A percentile compares a stretch with the other conserved stretches of the same genome.
Conservation (phyloP, 192 early-diverging fungal species). For the Coemansia sp. region DNA sequence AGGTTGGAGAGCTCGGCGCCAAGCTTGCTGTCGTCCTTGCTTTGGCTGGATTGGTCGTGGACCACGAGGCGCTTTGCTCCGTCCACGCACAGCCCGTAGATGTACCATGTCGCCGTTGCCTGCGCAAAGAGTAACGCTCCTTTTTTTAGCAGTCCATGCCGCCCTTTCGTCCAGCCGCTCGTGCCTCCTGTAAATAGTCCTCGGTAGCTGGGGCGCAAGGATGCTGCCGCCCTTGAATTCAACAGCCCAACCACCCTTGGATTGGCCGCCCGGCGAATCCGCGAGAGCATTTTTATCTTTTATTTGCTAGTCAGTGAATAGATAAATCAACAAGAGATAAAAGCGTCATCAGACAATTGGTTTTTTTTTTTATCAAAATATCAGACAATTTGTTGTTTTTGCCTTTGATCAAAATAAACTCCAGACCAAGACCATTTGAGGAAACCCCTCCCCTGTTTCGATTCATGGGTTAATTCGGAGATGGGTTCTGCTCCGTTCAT, state of each 20-base stretch:
- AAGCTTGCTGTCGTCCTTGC: not conserved
- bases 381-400: no score
- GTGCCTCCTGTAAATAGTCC: constrained; percentile 9
- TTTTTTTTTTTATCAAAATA: no score
- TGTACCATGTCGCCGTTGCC: not conserved
- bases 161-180: not conserved
- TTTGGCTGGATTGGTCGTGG: not conserved
- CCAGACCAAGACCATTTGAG: no score
- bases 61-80: not conserved
- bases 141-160: not conserved
- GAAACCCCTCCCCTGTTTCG: no score
- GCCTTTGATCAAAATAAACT: no score
- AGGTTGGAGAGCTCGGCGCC: constrained; percentile 19
- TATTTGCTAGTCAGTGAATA: not conserved
- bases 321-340: not conserved
- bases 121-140: not conserved
- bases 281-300: not conserved
- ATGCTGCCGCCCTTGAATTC: not conserved
- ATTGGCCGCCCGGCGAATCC: not conserved
- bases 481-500: no score
- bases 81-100: constrained; percentile 2
- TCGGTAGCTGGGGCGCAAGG: not conserved
- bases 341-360: no score
- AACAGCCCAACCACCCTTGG: not conserved
- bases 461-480: no score